A percentile compares a stretch with the other conserved stretches of the same genome.
Evolutionary conservation across 2,329 filamentous ascomycete genomes (phyloP).

Genomic region (Hypomyces perniciosus): DNA sequence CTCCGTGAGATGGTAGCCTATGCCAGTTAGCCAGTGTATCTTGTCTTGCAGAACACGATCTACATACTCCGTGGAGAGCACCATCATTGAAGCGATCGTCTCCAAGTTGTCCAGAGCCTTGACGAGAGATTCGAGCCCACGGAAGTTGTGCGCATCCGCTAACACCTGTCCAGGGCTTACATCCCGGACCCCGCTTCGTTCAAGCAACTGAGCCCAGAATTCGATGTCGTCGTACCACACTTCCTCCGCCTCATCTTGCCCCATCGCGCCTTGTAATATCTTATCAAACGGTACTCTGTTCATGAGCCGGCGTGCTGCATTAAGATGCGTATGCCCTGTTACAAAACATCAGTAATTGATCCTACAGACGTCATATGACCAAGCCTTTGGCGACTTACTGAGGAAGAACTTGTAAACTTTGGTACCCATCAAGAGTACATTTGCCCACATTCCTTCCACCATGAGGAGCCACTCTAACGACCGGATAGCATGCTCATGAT

Average conservation of each 20-base stretch:
- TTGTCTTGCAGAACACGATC: neutral
- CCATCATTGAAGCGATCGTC: slow-evolving; percentile 53
- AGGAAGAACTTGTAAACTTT: slow-evolving; percentile 79
- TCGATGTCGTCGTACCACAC: slow-evolving; percentile 33
- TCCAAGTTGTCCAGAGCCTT: slow-evolving; percentile 62
- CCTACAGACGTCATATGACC: neutral
- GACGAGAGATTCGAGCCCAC: slow-evolving; percentile 63
- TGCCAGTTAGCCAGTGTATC: neutral
- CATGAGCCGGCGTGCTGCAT: slow-evolving; percentile 49
- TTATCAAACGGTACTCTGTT: slow-evolving; percentile 45
- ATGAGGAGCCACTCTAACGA: slow-evolving; percentile 80
- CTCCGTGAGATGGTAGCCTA: slow-evolving; percentile 6
- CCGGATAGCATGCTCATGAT: slow-evolving; percentile 67
- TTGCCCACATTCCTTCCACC: slow-evolving; percentile 64
- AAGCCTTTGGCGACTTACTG: slow-evolving; percentile 49
- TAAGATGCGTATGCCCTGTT: slow-evolving; percentile 44
- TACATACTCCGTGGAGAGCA: slow-evolving; percentile 47
- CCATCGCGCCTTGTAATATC: slow-evolving; percentile 38
- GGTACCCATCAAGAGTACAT: slow-evolving; percentile 62
- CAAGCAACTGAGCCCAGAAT: slow-evolving; percentile 35
- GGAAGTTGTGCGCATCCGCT: slow-evolving; percentile 55
- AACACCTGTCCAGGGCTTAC: slow-evolving; percentile 38
- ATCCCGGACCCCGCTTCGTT: slow-evolving; percentile 30
- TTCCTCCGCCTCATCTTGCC: slow-evolving; percentile 32
- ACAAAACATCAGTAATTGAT: neutral